Conservation (phyloP, 768 basidiomycete species). For the Lactarius psammicola region DNA sequence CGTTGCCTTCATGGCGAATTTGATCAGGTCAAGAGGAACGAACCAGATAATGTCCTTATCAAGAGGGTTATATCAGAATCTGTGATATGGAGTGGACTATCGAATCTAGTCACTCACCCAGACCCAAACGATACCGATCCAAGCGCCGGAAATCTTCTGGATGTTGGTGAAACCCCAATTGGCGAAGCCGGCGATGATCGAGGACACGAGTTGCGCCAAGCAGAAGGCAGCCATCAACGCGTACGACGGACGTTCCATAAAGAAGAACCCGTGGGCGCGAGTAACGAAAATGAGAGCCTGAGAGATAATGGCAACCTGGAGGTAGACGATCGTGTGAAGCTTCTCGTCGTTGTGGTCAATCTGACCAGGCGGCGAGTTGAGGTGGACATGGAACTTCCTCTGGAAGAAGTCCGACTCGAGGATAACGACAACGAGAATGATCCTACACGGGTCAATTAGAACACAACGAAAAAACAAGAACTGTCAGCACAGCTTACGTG, state of each 20-base stretch:
- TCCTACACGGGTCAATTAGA: constrained; percentile 40
- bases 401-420: constrained; percentile 89
- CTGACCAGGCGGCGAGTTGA: constrained; percentile 36
- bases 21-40: constrained; percentile 91
- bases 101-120: constrained; percentile 57
- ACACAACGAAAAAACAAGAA: constrained; percentile 5
- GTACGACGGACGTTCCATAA: constrained; percentile 90
- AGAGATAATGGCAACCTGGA: constrained; percentile 98
- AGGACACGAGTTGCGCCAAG: constrained; percentile 89
- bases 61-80: neutral
- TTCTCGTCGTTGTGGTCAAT: constrained; percentile 60
- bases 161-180: constrained; percentile 95
- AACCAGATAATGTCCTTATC: constrained; percentile 92
- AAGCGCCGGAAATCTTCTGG: constrained; percentile 75
- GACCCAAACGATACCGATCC: constrained; percentile 98
- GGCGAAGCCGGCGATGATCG: constrained; percentile 92
- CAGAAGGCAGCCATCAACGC: constrained; percentile 91
- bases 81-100: neutral
- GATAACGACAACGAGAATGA: constrained; percentile 81
- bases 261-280: constrained; percentile 93
- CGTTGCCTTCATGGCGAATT: constrained; percentile 94
- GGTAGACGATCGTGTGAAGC: constrained; percentile 88
- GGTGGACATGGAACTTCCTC: constrained; percentile 72
- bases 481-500: constrained; percentile 55
- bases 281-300: constrained; percentile 97